Percentiles rank a stretch among this genome's conserved stretches.
Conservation (phyloP, 2,329 filamentous ascomycete genomes). For the Aspergillus terreus region DNA sequence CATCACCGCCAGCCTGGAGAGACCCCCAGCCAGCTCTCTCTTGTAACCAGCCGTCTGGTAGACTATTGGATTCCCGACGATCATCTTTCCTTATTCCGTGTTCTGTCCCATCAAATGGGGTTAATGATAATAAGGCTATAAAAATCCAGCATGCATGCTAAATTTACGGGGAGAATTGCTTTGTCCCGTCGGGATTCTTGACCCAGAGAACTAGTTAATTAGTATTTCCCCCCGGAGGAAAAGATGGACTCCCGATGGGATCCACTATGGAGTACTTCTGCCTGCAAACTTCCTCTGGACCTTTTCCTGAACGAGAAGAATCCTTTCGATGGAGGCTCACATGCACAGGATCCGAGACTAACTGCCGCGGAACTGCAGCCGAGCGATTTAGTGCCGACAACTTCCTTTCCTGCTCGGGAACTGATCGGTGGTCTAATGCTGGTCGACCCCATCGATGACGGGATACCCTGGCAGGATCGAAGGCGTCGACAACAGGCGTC, state of each 20-base stretch:
- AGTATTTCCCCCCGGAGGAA: neutral
- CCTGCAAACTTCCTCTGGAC: neutral
- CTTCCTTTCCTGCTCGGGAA: neutral
- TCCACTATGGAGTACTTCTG: neutral
- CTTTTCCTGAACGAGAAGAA: neutral
- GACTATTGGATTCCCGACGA: neutral
- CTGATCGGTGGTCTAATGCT: conserved; percentile 1
- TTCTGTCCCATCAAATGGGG: neutral
- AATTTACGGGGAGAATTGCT: neutral
- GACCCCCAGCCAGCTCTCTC: too few species aligned
- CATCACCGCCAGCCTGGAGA: too few species aligned
- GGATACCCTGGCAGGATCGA: neutral
- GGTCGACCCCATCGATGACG: neutral
- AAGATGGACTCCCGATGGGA: neutral
- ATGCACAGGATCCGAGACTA: neutral
- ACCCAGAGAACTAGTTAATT: neutral
- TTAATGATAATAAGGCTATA: neutral
- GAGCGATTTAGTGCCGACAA: neutral
- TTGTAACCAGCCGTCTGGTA: too few species aligned
- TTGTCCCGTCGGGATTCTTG: neutral
- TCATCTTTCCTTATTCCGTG: neutral
- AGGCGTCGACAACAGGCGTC: neutral
- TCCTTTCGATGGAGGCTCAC: neutral
- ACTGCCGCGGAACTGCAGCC: conserved; percentile 5
- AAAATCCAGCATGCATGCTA: too few species aligned